These are phyloP conservation scores for Exobasidium cylindrosporum DNA, from an alignment of 1,284 basidiomycete species.

Conservation along the genomic window DNA sequence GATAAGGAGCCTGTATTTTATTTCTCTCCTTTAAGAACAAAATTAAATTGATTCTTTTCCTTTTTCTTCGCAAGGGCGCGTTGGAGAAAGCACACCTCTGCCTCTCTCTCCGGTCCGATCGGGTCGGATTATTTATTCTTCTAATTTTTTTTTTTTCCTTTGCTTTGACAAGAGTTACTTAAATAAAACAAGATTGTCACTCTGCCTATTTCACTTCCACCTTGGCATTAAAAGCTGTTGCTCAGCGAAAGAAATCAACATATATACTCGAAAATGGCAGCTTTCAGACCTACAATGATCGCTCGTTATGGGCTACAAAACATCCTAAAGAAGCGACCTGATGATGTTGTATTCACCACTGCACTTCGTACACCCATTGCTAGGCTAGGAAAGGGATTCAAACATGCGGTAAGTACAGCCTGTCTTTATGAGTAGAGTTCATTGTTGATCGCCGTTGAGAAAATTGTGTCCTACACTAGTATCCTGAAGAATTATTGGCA, in stretches of 20 bases:
- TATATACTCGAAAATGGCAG: conserved; percentile 7
- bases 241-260: not conserved
- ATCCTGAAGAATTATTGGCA: conserved; percentile 54
- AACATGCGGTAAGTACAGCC: conserved; percentile 35
- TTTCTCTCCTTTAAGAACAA: no score
- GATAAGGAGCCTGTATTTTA: no score
- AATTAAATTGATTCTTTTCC: no score
- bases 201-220: not conserved
- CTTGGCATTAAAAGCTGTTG: no score
- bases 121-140: no score
- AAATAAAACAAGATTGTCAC: not conserved
- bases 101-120: no score
- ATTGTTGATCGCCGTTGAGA: not conserved
- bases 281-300: conserved; percentile 27
- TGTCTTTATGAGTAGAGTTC: not conserved
- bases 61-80: no score
- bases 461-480: conserved; percentile 1
- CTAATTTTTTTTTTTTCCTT: no score
- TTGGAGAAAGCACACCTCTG: no score
- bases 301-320: conserved; percentile 31
- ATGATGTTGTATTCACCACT: conserved; percentile 53
- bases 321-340: conserved; percentile 41
- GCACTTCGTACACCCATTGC: conserved; percentile 56
- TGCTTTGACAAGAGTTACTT: no score
- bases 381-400: conserved; percentile 51